Conservation (phyloP, 805 yeast species). For the Candida ovalis region DNA sequence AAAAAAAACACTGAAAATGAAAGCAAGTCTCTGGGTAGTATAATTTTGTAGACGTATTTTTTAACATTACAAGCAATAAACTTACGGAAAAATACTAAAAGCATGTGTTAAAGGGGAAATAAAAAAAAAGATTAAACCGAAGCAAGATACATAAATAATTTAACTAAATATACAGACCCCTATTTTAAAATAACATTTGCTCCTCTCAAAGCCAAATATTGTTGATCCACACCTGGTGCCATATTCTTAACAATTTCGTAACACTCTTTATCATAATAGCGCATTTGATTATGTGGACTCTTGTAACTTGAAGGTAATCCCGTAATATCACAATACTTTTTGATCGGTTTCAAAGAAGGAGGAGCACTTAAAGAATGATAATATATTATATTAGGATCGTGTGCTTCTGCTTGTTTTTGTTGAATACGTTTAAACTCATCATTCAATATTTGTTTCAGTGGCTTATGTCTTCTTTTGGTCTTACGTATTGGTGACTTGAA, state of each 20-base stretch:
- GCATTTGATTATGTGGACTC: constrained; percentile 66
- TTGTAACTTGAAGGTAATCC: constrained; percentile 79
- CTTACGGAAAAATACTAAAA: no score
- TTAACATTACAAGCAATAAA: no score
- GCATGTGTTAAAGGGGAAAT: no score
- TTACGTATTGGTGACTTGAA: constrained; percentile 58
- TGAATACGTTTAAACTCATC: constrained; percentile 75
- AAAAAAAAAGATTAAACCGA: not conserved
- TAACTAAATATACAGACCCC: no score
- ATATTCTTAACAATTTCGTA: constrained; percentile 71
- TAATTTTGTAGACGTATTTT: no score
- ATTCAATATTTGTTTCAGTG: constrained; percentile 63
- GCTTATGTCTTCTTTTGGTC: constrained; percentile 58
- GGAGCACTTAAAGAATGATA: constrained; percentile 76
- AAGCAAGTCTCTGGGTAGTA: no score
- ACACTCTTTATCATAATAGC: constrained; percentile 81
- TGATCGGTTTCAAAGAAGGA: constrained; percentile 77
- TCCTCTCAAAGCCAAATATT: constrained; percentile 78
- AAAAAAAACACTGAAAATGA: no score
- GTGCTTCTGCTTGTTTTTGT: constrained; percentile 31
- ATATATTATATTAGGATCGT: constrained; percentile 49
- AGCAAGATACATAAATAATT: not conserved
- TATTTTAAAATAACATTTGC: constrained; percentile 78
- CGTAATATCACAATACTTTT: constrained; percentile 89
- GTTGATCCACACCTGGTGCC: constrained; percentile 92